Evolutionary conservation across 805 yeast genomes (phyloP).

Genomic region (Metahyphopichia silvanorum): DNA sequence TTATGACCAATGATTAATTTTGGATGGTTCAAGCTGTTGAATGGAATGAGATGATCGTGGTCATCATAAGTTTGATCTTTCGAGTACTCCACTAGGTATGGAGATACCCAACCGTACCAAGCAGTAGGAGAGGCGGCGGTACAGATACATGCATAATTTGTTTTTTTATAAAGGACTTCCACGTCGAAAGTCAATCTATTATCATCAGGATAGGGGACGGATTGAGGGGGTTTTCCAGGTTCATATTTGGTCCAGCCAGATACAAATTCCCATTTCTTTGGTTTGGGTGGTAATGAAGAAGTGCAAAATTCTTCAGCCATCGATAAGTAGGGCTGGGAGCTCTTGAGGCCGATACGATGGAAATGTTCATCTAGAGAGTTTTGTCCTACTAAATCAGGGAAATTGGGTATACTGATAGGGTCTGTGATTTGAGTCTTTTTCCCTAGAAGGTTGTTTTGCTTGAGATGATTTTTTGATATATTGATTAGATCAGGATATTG

Average conservation of each 20-base stretch:
- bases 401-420: conserved; percentile 53
- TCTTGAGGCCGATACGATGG: conserved; percentile 57
- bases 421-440: conserved; percentile 61
- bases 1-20: conserved; percentile 85
- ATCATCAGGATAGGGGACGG: conserved; percentile 70
- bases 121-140: conserved; percentile 73
- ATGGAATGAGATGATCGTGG: conserved; percentile 71
- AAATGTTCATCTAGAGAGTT: conserved; percentile 82
- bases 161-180: conserved; percentile 75
- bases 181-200: conserved; percentile 81
- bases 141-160: conserved; percentile 77
- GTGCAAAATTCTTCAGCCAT: conserved; percentile 44
- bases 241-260: conserved; percentile 85
- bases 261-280: conserved; percentile 47
- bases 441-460: conserved; percentile 65
- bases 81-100: conserved; percentile 61
- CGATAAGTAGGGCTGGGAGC: conserved; percentile 57
- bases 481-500: conserved; percentile 35
- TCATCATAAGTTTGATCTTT: conserved; percentile 23
- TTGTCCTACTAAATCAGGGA: conserved; percentile 74
- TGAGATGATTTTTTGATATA: conserved; percentile 59
- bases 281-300: conserved; percentile 26
- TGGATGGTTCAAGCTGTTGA: conserved; percentile 46
- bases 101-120: conserved; percentile 96
- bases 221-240: conserved; percentile 47